These are phyloP conservation scores for Caryopteris hybrid DNA, from an alignment of 305 asterid species.

Conservation along the genomic window DNA sequence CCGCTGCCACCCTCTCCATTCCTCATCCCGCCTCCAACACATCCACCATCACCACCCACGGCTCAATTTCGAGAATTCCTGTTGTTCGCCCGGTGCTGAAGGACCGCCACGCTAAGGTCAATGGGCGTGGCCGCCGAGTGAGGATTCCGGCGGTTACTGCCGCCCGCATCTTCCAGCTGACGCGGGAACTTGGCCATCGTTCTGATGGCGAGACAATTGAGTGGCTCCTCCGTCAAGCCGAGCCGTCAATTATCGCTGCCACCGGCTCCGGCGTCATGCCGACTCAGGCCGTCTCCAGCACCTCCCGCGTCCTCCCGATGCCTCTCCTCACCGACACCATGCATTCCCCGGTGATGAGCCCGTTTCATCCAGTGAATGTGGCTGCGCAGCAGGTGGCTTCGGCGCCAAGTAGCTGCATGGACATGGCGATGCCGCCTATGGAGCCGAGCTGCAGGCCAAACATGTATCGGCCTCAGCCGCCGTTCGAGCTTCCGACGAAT, in stretches of 20 bases:
- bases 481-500: slow-evolving; percentile 12
- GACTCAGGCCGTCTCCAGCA: slow-evolving; percentile 16
- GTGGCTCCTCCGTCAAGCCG: slow-evolving; percentile 48
- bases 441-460: neutral
- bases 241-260: slow-evolving; percentile 38
- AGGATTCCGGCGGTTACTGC: slow-evolving; percentile 34
- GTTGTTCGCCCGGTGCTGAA: neutral
- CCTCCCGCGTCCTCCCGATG: slow-evolving; percentile 17
- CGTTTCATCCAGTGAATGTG: neutral
- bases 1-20: neutral
- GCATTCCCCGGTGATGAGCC: neutral
- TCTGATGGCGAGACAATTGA: slow-evolving; percentile 43
- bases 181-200: slow-evolving; percentile 42
- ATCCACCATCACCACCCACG: neutral
- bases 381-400: neutral
- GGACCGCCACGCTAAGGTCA: slow-evolving; percentile 39
- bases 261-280: slow-evolving; percentile 36
- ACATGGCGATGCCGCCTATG: neutral
- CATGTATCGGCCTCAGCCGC: neutral
- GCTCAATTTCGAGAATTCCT: neutral
- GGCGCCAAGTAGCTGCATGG: neutral
- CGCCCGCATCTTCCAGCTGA: slow-evolving; percentile 40
- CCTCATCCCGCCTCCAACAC: neutral
- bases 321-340: neutral
- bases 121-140: slow-evolving; percentile 47